Evolutionary conservation across 305 asterid genomes (phyloP), one percentile per base, ranked within the genome.

Genomic region (Solanum chacoense): DNA sequence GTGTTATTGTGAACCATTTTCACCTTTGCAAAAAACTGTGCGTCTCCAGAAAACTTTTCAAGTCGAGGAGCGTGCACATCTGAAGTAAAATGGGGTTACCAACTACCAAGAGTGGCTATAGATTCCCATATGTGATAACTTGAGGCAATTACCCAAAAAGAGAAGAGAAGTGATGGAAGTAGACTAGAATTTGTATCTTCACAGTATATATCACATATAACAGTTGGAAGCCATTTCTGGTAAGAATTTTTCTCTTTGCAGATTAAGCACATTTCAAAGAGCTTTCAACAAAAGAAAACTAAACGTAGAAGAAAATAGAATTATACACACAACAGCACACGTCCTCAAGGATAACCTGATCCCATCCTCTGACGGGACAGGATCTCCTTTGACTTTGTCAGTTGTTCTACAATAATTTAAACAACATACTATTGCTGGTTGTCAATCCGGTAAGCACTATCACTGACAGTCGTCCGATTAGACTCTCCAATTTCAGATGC

Each of bases 401-500:
- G 40, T 83, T 83, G 22, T 50, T 83, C 87, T 50, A 83, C 42
- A 50, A 50, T 83, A 83, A 83, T 83, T 83, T 83, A 83, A 83
- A 83, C 73, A 50, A 38, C 74, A 83, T 20, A 50, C 87, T 31
- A 83, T 31, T 29, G 74, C 22, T 83, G 73, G 42, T 83, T 31
- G 40, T 83, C 87, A 50, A 55, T 29, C 87, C 87, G 87, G 73
- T 45, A 83, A 31, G 87, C 42, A 50, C 87, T 83, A 50, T 83
- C 87, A 83, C 87, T 83, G 73, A 83, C 32, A 20, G 45, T 83
- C 7, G 73, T 83, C 87, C 87, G 92, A 73, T 89, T 89, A 4
- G 94, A 93, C 37, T 92, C 95, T 59, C 91, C 91, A 71, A 32
- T n/a, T 63, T 85, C 88, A n/a, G 90, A 89, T 67, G 92, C 90